Evolutionary conservation across 2,329 filamentous ascomycete species (phyloP).

Genomic region (Cladosporium sp.): DNA sequence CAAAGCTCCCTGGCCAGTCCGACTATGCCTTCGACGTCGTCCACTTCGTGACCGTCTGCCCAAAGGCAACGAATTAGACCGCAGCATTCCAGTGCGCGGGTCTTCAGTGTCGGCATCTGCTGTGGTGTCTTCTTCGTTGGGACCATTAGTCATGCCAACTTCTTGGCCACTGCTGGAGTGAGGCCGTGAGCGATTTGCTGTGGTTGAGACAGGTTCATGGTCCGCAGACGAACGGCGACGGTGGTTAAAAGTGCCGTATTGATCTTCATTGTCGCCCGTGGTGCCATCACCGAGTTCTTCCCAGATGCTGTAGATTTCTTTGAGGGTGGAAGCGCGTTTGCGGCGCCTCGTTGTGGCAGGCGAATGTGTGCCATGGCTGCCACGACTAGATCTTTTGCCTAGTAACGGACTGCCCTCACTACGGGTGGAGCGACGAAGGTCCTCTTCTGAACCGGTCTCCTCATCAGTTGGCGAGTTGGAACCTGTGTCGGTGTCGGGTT

Average conservation of each 20-base stretch:
- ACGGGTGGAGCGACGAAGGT: slow-evolving; percentile 12
- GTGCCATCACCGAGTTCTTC: slow-evolving; percentile 26
- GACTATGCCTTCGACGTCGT: slow-evolving; percentile 15
- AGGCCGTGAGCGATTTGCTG: slow-evolving; percentile 13
- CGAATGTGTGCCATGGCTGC: slow-evolving; percentile 8
- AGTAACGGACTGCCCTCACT: slow-evolving; percentile 22
- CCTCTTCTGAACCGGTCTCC: slow-evolving; percentile 22
- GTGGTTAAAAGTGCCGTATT: slow-evolving; percentile 23
- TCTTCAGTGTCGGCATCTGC: slow-evolving; percentile 7
- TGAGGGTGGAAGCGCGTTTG: slow-evolving; percentile 29
- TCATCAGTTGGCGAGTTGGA: slow-evolving; percentile 22
- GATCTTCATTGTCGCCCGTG: slow-evolving; percentile 9
- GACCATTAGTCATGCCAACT: neutral
- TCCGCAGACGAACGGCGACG: neutral
- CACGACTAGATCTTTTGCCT: slow-evolving; percentile 2
- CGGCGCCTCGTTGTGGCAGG: slow-evolving; percentile 20
- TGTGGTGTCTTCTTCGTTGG: neutral
- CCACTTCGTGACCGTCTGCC: neutral
- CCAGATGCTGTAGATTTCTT: slow-evolving; percentile 31
- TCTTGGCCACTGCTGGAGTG: slow-evolving; percentile 15
- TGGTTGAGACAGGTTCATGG: slow-evolving; percentile 16
- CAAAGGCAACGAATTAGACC: neutral
- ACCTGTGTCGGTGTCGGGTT: slow-evolving; percentile 26
- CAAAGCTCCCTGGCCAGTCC: slow-evolving; percentile 24
- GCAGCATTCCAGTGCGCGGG: neutral